A percentile compares a stretch with the other conserved stretches of the same genome.
phyloP scores from a whole-genome alignment of 345 rosid genomes.

The Conringia planisiliqua region DNA sequence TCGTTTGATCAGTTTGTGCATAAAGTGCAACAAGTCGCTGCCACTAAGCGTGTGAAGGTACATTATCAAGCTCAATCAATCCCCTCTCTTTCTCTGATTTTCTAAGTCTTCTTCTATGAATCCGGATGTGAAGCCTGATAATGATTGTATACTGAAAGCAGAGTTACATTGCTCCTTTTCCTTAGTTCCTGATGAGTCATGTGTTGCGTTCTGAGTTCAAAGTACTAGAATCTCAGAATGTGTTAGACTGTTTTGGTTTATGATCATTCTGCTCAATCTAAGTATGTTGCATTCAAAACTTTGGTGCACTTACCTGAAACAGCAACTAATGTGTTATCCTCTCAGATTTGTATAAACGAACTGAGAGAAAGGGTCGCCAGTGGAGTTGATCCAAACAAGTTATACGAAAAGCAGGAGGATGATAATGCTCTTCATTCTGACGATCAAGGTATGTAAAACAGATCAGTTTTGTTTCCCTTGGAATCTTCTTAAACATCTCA shows the following conservation, averaged over 20 bases:
- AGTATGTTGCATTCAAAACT: neutral
- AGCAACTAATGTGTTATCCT: neutral
- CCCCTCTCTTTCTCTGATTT: neutral
- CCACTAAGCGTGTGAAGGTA: slow-evolving; percentile 82
- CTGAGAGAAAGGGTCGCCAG: slow-evolving; percentile 77
- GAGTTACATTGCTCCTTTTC: neutral
- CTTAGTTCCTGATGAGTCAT: neutral
- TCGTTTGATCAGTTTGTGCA: slow-evolving; percentile 83
- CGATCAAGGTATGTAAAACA: slow-evolving; percentile 49
- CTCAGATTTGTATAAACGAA: slow-evolving; percentile 65
- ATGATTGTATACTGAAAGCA: neutral
- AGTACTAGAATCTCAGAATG: neutral
- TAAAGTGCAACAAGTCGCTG: slow-evolving; percentile 77
- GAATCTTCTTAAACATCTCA: neutral
- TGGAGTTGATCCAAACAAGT: slow-evolving; percentile 79
- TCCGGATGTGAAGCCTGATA: neutral
- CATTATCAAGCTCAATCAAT: too few species aligned
- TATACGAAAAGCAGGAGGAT: slow-evolving; percentile 48
- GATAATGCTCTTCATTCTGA: slow-evolving; percentile 34
- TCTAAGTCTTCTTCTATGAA: neutral
- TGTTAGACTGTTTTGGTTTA: neutral
- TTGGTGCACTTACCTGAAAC: neutral
- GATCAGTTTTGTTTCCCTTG: neutral
- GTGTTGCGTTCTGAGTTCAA: neutral
- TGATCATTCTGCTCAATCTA: neutral